Base-by-base conservation (phyloP, 306 rosid genomes). In the Inga laurina region DNA sequence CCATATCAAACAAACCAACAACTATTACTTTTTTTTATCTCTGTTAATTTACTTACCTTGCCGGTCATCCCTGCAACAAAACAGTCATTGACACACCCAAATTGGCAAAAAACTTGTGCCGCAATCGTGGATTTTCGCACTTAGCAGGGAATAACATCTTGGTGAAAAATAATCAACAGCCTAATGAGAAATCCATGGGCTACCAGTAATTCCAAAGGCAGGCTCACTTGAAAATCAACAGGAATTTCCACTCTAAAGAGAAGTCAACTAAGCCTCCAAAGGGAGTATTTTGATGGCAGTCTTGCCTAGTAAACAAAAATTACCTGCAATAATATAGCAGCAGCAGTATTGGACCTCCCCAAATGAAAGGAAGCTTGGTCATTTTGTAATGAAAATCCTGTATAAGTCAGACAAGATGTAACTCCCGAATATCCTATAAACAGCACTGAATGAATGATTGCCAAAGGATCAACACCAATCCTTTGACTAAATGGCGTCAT, bases 291-390 rank as follows among this genome's bases (percentile, higher is more conserved):
- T 30, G 44, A 65, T 14, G 19, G 71, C 30, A 72, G 82, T 76
- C 75, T 81, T 65, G 83, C 87, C 84, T 74, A 85, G 76, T 44
- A 79, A 86, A 75, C 65, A 84, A 62, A 81, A 82, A 14, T 82
- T 87, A 93, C 94, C 94, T 91, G 90, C 89, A 87, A 79, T 48
- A 74, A 84, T 19, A 77, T 64, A 77, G 83, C 90, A 51, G 90
- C 95, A 32, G 93, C 92, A 80, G 91, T 79, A 85, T 86, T 81
- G 84, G 90, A 82, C 85, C 87, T 86, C 90, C 92, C 82, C 16
- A 70, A 39, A 69, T 81, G 87, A 84, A 86, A 82, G 75, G 79
- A 82, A 73, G 87, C 95, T 78, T 83, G 84, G 85, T 81, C 87
- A 71, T 83, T 74, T 88, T 62, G 90, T 77, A 83, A 70, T 70